Conservation (phyloP, 345 rosid species). For the Lepidium aucheri region DNA sequence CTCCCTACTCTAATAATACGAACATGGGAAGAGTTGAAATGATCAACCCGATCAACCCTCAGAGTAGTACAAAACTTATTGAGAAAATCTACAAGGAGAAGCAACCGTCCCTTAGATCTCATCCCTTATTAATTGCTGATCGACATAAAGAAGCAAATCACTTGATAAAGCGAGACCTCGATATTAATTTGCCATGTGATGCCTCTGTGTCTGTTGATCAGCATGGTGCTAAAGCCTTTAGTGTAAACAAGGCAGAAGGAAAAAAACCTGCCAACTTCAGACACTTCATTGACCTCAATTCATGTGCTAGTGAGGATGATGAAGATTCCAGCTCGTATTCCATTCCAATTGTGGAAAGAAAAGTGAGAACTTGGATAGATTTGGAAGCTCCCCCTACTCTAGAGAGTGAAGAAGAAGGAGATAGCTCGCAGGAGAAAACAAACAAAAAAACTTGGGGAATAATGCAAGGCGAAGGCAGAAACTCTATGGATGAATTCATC, state of each 20-base stretch:
- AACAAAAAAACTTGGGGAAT: slow-evolving; percentile 5
- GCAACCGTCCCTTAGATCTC: not conserved
- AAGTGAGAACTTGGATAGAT: slow-evolving; percentile 39
- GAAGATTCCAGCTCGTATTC: slow-evolving; percentile 25
- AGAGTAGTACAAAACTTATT: slow-evolving; percentile 26
- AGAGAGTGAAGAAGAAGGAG: slow-evolving; percentile 33
- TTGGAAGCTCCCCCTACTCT: slow-evolving; percentile 47
- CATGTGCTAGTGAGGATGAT: slow-evolving; percentile 36
- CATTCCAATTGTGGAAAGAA: slow-evolving; percentile 24
- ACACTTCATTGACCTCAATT: slow-evolving; percentile 52
- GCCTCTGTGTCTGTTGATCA: slow-evolving; percentile 39
- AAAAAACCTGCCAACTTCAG: slow-evolving; percentile 21
- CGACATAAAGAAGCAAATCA: slow-evolving; percentile 14
- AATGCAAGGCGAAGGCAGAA: not conserved
- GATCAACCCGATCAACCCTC: slow-evolving; percentile 32
- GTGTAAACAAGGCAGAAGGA: slow-evolving; percentile 4
- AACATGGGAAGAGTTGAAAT: slow-evolving; percentile 30
- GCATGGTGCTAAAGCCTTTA: not conserved
- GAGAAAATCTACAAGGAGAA: slow-evolving; percentile 35
- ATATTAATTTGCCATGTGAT: slow-evolving; percentile 86
- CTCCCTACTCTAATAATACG: slow-evolving; percentile 22
- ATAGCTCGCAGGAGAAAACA: slow-evolving; percentile 20
- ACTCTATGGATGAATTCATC: slow-evolving; percentile 17
- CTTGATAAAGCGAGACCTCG: slow-evolving; percentile 29
- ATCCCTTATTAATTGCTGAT: not conserved